These are phyloP conservation scores for Microcos paniculata DNA, from an alignment of 345 rosid genomes.

Conservation along the genomic window DNA sequence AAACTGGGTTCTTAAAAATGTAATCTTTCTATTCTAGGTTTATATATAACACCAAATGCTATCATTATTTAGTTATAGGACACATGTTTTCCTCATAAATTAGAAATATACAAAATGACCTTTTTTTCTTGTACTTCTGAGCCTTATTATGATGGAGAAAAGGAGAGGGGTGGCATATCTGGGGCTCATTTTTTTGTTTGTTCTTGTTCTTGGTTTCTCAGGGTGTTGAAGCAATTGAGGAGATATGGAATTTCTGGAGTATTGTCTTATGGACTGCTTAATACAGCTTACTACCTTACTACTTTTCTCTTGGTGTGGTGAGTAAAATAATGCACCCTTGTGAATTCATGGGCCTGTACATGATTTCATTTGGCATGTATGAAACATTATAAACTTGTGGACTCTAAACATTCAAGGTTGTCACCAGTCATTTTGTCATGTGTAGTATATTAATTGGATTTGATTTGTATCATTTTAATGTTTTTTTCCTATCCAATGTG, in stretches of 20 bases:
- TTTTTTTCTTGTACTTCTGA: neutral
- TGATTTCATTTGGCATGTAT: neutral
- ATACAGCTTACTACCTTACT: conserved; percentile 71
- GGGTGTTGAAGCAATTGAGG: conserved; percentile 63
- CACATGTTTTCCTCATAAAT: neutral
- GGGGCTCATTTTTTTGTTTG: neutral
- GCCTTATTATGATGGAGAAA: neutral
- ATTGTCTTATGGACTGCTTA: conserved; percentile 77
- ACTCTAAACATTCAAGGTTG: no score
- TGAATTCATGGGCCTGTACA: neutral
- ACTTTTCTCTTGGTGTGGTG: conserved; percentile 84
- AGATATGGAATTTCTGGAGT: conserved; percentile 86
- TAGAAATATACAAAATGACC: neutral
- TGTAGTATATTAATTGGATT: neutral
- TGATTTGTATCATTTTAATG: neutral
- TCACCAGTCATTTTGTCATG: neutral
- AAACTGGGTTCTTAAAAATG: neutral
- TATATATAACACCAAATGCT: neutral
- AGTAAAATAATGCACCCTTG: conserved; percentile 30
- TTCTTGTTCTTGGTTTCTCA: conserved; percentile 21
- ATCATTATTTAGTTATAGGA: neutral
- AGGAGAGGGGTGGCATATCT: neutral
- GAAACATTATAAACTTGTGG: neutral
- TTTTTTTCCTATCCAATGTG: neutral
- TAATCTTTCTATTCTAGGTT: neutral